phyloP scores from a whole-genome alignment of 495 filamentous ascomycete genomes.

The Aspergillus hancockii region DNA sequence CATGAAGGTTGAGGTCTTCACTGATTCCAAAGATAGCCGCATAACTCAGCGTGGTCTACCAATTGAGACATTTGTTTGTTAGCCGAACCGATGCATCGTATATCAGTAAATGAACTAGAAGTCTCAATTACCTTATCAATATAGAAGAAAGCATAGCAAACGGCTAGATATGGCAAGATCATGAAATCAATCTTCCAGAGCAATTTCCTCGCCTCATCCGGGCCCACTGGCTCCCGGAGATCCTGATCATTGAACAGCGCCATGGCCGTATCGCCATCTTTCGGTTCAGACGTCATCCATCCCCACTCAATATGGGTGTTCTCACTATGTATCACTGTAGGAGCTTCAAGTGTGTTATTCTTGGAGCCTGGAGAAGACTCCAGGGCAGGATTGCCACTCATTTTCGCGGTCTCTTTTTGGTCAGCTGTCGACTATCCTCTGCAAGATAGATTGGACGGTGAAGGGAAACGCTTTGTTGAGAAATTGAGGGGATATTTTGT shows the following conservation, averaged over 20 bases:
- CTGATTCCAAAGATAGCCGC: slow-evolving; percentile 60
- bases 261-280: slow-evolving; percentile 48
- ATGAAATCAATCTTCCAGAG: slow-evolving; percentile 58
- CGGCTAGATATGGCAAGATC: slow-evolving; percentile 51
- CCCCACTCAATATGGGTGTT: slow-evolving; percentile 22
- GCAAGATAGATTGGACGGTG: background rate
- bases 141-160: slow-evolving; percentile 63
- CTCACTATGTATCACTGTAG: slow-evolving; percentile 30
- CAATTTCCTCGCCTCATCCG: slow-evolving; percentile 47
- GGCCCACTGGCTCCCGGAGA: slow-evolving; percentile 48
- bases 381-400: background rate
- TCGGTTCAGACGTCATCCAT: slow-evolving; percentile 31
- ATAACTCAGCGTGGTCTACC: slow-evolving; percentile 57
- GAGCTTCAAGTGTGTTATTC: slow-evolving; percentile 21
- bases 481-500: background rate
- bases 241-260: slow-evolving; percentile 44
- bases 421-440: too few species aligned
- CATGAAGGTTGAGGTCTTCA: slow-evolving; percentile 46
- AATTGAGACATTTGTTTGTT: slow-evolving; percentile 15
- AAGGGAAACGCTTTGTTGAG: background rate
- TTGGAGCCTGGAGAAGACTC: slow-evolving; percentile 26
- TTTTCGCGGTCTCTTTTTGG: background rate
- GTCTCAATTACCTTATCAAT: slow-evolving; percentile 48
- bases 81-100: background rate
- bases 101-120: background rate